phyloP scores from a whole-genome alignment of 805 yeast genomes.

The Candida germanica region DNA sequence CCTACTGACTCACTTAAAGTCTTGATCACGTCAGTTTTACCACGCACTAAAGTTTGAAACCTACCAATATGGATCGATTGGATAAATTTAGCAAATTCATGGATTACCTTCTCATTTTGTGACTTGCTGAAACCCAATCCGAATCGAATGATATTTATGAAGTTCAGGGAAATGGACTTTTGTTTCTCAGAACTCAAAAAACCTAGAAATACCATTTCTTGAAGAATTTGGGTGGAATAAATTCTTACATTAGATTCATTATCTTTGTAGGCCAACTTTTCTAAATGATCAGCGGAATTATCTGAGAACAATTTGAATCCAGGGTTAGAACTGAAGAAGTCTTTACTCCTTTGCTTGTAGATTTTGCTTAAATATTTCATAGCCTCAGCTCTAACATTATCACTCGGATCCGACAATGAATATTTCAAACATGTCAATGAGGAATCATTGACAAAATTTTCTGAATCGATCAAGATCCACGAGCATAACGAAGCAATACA shows the following conservation, averaged over 20 bases:
- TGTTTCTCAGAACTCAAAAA: slow-evolving; percentile 61
- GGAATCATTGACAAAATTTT: slow-evolving; percentile 62
- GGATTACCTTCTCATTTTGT: slow-evolving; percentile 25
- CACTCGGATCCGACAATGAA: slow-evolving; percentile 71
- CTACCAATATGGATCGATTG: slow-evolving; percentile 31
- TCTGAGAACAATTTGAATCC: slow-evolving; percentile 79
- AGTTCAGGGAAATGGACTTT: slow-evolving; percentile 17
- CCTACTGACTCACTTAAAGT: background rate
- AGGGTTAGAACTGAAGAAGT: slow-evolving; percentile 34
- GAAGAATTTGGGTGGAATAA: slow-evolving; percentile 48
- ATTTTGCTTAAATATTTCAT: slow-evolving; percentile 51
- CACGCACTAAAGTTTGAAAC: too few relatives aligned
- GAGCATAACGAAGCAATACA: slow-evolving; percentile 61
- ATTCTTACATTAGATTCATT: slow-evolving; percentile 51
- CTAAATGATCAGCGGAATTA: slow-evolving; percentile 60
- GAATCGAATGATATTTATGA: slow-evolving; percentile 1
- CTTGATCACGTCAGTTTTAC: too few relatives aligned
- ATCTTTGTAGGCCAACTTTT: slow-evolving; percentile 50
- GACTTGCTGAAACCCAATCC: slow-evolving; percentile 15
- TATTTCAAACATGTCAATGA: slow-evolving; percentile 80
- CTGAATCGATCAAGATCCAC: slow-evolving; percentile 74
- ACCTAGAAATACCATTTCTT: slow-evolving; percentile 56
- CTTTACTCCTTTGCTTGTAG: slow-evolving; percentile 26
- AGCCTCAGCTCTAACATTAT: slow-evolving; percentile 63
- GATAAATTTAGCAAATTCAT: slow-evolving; percentile 57